phyloP scores from a whole-genome alignment of 306 rosid genomes.

The Hippophae gyantsensis region DNA sequence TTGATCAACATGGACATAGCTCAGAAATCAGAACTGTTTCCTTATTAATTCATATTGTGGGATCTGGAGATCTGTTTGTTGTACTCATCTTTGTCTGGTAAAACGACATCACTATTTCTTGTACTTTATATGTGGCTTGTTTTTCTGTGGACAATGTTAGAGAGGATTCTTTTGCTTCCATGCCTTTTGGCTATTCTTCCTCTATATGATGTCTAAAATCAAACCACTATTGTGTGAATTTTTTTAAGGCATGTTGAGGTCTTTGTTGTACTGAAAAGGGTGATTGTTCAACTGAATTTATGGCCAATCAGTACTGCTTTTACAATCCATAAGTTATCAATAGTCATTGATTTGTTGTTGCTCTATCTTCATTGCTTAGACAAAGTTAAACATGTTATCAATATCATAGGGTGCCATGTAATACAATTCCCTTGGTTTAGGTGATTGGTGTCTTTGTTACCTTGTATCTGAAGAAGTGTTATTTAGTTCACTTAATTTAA shows the following conservation, averaged over 20 bases:
- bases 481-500: no score
- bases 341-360: background rate
- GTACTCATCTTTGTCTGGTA: constrained; percentile 3
- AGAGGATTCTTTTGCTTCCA: background rate
- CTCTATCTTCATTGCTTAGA: background rate
- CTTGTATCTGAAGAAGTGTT: no score
- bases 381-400: background rate
- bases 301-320: constrained; percentile 14
- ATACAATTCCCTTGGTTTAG: background rate
- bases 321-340: constrained; percentile 2
- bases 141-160: constrained; percentile 5
- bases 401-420: no score
- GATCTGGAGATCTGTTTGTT: constrained; percentile 5
- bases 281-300: constrained; percentile 19
- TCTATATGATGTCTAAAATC: background rate
- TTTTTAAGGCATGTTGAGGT: constrained; percentile 12
- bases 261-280: constrained; percentile 21
- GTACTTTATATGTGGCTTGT: constrained; percentile 5
- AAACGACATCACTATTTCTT: constrained; percentile 2
- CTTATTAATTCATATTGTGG: background rate
- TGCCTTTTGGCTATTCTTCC: background rate
- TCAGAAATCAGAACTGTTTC: background rate
- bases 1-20: constrained; percentile 1
- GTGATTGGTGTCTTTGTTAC: background rate
- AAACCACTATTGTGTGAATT: constrained; percentile 4